Conservation (phyloP, 352 stramenopile genomes). For the Phytophthora cryptogea region DNA sequence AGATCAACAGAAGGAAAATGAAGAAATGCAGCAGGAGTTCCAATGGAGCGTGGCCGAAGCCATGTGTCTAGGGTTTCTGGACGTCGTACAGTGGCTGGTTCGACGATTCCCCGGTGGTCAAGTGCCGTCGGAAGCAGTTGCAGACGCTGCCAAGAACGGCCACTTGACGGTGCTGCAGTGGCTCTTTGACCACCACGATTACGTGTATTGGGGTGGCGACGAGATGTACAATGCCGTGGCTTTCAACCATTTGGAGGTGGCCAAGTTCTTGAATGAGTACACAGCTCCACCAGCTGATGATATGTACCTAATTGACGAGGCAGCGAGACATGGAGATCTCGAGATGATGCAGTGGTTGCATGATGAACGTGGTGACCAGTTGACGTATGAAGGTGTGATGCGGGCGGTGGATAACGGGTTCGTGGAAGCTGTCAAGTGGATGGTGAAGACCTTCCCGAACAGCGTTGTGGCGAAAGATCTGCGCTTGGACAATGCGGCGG, state of each 20-base stretch:
- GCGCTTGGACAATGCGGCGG: conserved; percentile 30
- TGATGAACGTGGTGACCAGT: conserved; percentile 17
- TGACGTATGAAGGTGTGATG: conserved; percentile 33
- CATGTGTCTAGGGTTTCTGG: conserved; percentile 11
- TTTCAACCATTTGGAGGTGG: conserved; percentile 26
- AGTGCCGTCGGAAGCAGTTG: conserved; percentile 23
- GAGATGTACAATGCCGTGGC: conserved; percentile 35
- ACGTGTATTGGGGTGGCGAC: conserved; percentile 37
- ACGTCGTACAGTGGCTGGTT: conserved; percentile 31
- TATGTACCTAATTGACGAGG: conserved; percentile 35
- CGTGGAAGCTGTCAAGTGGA: conserved; percentile 30
- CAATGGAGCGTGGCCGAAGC: conserved; percentile 2
- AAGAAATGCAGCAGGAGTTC: conserved; percentile 8
- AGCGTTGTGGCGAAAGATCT: conserved; percentile 18
- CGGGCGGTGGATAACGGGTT: conserved; percentile 27
- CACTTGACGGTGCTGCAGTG: conserved; percentile 32
- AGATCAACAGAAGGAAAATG: not conserved
- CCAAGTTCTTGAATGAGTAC: conserved; percentile 25
- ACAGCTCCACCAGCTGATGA: conserved; percentile 24
- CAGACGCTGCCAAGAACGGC: conserved; percentile 25
- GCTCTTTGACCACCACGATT: conserved; percentile 36
- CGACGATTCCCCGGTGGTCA: conserved; percentile 15
- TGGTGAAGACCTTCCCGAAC: conserved; percentile 20
- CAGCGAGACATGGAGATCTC: conserved; percentile 29
- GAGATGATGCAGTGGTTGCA: conserved; percentile 39